Base-by-base conservation (phyloP, 2,329 filamentous ascomycete species). In the Claviceps sp. region DNA sequence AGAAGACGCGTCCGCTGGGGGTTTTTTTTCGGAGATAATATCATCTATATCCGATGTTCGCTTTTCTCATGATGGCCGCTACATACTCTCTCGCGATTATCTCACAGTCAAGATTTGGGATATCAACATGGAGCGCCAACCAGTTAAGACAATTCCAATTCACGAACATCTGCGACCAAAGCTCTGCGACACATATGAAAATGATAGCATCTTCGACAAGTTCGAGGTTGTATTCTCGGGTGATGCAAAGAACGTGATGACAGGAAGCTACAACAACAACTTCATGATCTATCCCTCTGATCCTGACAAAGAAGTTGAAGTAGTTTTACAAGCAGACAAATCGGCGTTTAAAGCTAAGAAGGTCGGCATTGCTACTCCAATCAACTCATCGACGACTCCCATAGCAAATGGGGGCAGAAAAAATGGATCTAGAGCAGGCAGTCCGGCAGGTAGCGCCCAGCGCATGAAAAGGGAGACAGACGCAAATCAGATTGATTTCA, bases 201-300 rank as follows among this genome's bases (percentile, higher is more conserved):
- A 98, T 62, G 93, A 98, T 65, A 95, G 89, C 68, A 98, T 98
- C 65, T 98, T 98, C 65, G 93, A 98, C 79, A 98, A 98, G 70
- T 98, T 98, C 59, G 93, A 98, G 71, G 93, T 98, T 43, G 91
- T 97, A 50, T 98, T 98, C 73, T 97, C 91, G 2, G 93, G 93
- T 24, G 91, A 97, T 68, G 88, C 89, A 41, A 94, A 95, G 77
- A 97, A 98, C 62, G 93, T 97, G 59, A 98, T 98, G 93, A 98
- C 93, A 5, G 93, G 93, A 61, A 96, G 89, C 66, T 98, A 98
- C 76, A 98, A 98, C 78, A 98, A 98, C 75, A 98, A 98, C 74
- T 97, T 98, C 76, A 98, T 98, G 93, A 98, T 98, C 65, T 98
- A 97, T 68, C 93, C 93, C 4, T 93, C 90, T 26, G 91, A 97